phyloP scores from a whole-genome alignment of 208 protist species.

The Wallacemonas sp. region DNA sequence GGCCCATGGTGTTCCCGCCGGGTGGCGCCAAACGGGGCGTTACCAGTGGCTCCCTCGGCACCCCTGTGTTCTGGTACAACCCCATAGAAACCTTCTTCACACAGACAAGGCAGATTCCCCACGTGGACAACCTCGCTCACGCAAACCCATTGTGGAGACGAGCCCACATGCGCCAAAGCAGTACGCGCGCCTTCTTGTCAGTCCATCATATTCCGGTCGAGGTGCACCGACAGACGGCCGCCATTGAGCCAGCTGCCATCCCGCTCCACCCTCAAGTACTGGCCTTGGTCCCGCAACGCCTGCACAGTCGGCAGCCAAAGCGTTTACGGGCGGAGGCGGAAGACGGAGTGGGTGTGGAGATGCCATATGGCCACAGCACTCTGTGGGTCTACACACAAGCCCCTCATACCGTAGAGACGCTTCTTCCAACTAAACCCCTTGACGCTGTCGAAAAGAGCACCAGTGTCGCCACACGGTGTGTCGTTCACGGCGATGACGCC shows the following conservation, averaged over 20 bases:
- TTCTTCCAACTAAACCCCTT: background rate
- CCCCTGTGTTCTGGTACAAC: slow-evolving; percentile 5
- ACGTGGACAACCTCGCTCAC: background rate
- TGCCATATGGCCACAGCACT: too few relatives aligned
- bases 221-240: background rate
- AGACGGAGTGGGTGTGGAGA: background rate
- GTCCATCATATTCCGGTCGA: slow-evolving; percentile 12
- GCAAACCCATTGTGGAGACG: background rate
- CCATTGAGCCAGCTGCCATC: background rate
- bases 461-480: slow-evolving; percentile 7
- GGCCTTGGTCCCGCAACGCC: background rate
- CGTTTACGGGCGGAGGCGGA: background rate
- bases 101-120: slow-evolving; percentile 1
- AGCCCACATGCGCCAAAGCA: background rate
- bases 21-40: background rate
- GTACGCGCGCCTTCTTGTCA: background rate
- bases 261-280: slow-evolving; percentile 7
- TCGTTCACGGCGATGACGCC: slow-evolving; percentile 28
- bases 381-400: background rate
- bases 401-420: background rate
- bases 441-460: background rate
- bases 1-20: background rate
- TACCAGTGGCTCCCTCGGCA: background rate
- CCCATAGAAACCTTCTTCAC: slow-evolving; percentile 9
- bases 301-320: background rate